Base-by-base conservation (phyloP, 495 filamentous ascomycete species). In the Extremus antarcticus region DNA sequence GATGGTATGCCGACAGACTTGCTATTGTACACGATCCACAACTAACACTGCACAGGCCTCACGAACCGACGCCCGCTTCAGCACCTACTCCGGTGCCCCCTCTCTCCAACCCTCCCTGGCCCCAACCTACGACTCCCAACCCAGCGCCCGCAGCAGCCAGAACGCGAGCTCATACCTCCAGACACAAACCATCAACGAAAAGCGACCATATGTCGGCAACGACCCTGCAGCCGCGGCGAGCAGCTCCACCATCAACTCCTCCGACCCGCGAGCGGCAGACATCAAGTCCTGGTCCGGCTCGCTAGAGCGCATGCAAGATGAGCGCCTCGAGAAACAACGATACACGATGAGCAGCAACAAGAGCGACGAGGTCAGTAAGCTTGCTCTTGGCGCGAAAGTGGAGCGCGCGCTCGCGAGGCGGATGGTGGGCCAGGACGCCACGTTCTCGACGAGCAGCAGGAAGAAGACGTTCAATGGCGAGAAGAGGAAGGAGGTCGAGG, bases 321-420 rank as follows among this genome's bases (percentile, higher is more conserved):
- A 88, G 68, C 86, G 84, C 24, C 80, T 96, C 25, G 72, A 78
- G 57, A 76, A 82, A 56, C 92, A 98, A 73, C 85, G 92, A 56
- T 95, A 94, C 65, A 78, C 84, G 46, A 82, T 89, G 21, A 86
- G 76, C 55, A 75, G 80, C 38, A 82, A 94, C 70, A 95, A 97
- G 77, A 82, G 75, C 48, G 87, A 87, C 58, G 86, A 87, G 67
- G 70, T 95, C 64, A 87, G 83, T 70, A 94, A 95, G 71, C 74
- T 97, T 54, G 91, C 91, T 25, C 77, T 97, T 41, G 86, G 90
- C 43, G 91, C 92, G 39, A 97, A 96, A 72, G 78, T 97, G 40
- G 92, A 98, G 67, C 83, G 92, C 39, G 92, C 92, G 13, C 80
- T 98, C 38, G 87, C 82, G 52, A 76, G 92, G 62, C 80, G 92